Evolutionary conservation across 768 basidiomycete species (phyloP).

Genomic region (Scleroderma bovista): DNA sequence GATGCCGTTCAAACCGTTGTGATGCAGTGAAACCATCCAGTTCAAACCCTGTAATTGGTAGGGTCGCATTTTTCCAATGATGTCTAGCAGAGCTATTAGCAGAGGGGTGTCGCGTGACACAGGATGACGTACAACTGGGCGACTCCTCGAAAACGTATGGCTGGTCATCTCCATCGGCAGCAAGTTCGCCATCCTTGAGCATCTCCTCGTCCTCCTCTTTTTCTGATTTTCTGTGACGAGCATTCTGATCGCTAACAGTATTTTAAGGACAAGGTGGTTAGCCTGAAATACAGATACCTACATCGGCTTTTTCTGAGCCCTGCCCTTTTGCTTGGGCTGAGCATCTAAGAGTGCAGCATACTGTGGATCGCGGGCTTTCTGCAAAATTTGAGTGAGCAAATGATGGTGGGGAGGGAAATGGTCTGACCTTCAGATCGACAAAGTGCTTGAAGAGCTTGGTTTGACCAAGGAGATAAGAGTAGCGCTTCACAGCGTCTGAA

Average conservation of each 20-base stretch:
- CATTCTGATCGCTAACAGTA: conserved; percentile 55
- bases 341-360: conserved; percentile 87
- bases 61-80: conserved; percentile 83
- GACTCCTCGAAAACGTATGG: conserved; percentile 94
- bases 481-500: conserved; percentile 91
- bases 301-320: conserved; percentile 79
- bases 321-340: conserved; percentile 79
- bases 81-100: conserved; percentile 47
- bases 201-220: conserved; percentile 98
- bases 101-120: not conserved
- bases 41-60: conserved; percentile 96
- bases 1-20: conserved; percentile 95
- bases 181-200: conserved; percentile 78
- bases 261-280: conserved; percentile 1
- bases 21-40: conserved; percentile 95
- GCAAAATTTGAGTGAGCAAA: conserved; percentile 4
- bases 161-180: conserved; percentile 78
- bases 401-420: not conserved
- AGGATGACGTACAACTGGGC: conserved; percentile 62
- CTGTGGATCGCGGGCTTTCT: conserved; percentile 88
- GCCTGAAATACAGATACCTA: conserved; percentile 32
- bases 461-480: conserved; percentile 95
- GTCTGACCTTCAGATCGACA: conserved; percentile 84
- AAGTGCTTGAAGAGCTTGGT: conserved; percentile 98
- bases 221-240: conserved; percentile 91